Percentiles rank a stretch among this genome's conserved stretches.
phyloP scores from a whole-genome alignment of 2,329 filamentous ascomycete species.

The Aspergillus calidoustus region DNA sequence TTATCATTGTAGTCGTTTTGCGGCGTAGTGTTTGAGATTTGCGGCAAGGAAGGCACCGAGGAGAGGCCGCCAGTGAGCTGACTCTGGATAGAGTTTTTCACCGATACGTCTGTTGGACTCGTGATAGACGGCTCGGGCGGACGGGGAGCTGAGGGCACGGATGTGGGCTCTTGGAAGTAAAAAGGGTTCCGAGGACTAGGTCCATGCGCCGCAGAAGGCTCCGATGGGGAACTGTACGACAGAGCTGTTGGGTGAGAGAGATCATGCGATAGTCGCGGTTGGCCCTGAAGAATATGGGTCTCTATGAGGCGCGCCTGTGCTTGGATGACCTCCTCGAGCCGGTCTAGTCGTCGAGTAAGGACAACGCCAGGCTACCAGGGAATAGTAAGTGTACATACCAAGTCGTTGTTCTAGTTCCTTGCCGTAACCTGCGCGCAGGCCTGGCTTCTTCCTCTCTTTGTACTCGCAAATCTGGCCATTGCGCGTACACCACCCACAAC shows the following conservation, averaged over 20 bases:
- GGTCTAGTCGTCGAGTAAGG: conserved; percentile 50
- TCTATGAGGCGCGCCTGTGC: conserved; percentile 71
- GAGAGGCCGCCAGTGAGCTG: conserved; percentile 30
- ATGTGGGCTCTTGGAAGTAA: conserved; percentile 65
- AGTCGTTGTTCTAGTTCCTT: conserved; percentile 74
- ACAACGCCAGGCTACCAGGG: background rate
- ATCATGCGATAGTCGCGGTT: conserved; percentile 36
- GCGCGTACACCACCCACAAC: conserved; percentile 73
- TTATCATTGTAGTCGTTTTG: conserved; percentile 49
- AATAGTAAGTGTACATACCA: conserved; percentile 31
- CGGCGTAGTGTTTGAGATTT: conserved; percentile 25
- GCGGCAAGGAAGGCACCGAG: conserved; percentile 30
- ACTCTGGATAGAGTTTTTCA: conserved; percentile 31
- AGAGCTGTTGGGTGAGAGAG: conserved; percentile 30
- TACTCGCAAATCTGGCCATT: conserved; percentile 71
- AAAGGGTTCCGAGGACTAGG: conserved; percentile 63
- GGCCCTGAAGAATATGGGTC: conserved; percentile 52
- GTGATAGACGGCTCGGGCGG: conserved; percentile 48
- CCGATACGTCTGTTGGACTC: conserved; percentile 42
- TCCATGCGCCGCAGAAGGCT: conserved; percentile 55
- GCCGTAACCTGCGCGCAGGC: conserved; percentile 68
- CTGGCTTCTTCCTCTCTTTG: conserved; percentile 72
- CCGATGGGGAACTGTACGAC: conserved; percentile 54
- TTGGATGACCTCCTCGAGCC: conserved; percentile 68
- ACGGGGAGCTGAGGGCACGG: conserved; percentile 54